A percentile compares a stretch with the other conserved stretches of the same genome.
Evolutionary conservation across 805 yeast species (phyloP).

Genomic region (Blastobotrys muscicola): DNA sequence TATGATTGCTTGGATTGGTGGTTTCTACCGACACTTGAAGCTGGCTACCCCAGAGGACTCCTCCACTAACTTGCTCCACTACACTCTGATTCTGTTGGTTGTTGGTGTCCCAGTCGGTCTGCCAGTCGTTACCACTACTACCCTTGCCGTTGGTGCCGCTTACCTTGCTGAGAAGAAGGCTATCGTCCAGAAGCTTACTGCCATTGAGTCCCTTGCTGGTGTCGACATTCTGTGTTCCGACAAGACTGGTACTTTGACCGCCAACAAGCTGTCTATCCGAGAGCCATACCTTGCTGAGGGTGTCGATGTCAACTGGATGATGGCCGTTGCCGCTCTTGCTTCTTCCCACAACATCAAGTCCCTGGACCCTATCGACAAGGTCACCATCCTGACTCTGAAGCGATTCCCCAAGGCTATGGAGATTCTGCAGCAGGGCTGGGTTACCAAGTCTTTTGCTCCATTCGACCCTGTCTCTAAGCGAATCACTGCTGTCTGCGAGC

Average conservation of each 20-base stretch:
- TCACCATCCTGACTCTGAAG: constrained; percentile 85
- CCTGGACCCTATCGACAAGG: constrained; percentile 93
- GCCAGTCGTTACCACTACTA: constrained; percentile 96
- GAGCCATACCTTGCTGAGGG: constrained; percentile 98
- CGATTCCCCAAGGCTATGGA: constrained; percentile 74
- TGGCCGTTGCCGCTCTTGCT: constrained; percentile 96
- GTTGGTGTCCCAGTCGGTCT: constrained; percentile 98
- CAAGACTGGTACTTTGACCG: constrained; percentile 95
- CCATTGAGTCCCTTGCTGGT: constrained; percentile 95
- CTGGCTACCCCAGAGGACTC: constrained; percentile 53
- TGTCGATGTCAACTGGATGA: constrained; percentile 91
- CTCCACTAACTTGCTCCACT: constrained; percentile 56
- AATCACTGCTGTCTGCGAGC: constrained; percentile 88
- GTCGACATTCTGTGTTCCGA: constrained; percentile 95
- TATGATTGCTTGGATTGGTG: constrained; percentile 84
- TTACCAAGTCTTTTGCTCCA: constrained; percentile 72
- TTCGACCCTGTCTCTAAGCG: constrained; percentile 97
- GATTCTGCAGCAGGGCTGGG: constrained; percentile 33
- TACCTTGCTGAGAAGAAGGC: constrained; percentile 95
- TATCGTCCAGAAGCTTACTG: constrained; percentile 91
- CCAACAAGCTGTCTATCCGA: constrained; percentile 89
- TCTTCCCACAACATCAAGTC: constrained; percentile 98
- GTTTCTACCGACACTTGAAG: constrained; percentile 87
- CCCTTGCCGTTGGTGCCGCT: constrained; percentile 99
- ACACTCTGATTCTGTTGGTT: constrained; percentile 89